These are phyloP conservation scores for Trichoderma sp. DNA, from an alignment of 2,329 filamentous ascomycete genomes.

Conservation along the genomic window DNA sequence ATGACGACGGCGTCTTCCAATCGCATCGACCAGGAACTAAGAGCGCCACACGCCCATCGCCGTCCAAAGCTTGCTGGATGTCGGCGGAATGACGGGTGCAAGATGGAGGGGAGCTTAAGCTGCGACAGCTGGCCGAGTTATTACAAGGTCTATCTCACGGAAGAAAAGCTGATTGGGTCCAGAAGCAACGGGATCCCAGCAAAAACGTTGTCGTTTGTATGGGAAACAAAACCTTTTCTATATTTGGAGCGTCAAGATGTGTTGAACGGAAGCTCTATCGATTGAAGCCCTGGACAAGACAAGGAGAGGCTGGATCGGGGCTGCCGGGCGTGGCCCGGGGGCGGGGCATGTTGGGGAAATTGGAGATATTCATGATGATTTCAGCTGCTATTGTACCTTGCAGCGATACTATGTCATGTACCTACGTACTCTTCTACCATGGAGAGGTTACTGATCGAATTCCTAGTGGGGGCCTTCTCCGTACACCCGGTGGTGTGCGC, in stretches of 20 bases:
- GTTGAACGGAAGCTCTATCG: not conserved
- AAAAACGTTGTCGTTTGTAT: not conserved
- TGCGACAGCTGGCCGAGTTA: not conserved
- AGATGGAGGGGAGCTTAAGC: not conserved
- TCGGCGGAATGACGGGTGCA: slow-evolving; percentile 8
- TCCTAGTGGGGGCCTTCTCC: not conserved
- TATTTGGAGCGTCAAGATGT: not conserved
- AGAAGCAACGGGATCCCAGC: not conserved
- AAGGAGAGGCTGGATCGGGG: not conserved
- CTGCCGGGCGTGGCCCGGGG: slow-evolving; percentile 1
- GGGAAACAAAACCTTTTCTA: not conserved
- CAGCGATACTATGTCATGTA: not conserved
- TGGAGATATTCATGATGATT: slow-evolving; percentile 1
- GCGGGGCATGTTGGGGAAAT: not conserved
- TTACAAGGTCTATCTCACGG: not conserved
- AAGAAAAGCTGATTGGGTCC: not conserved
- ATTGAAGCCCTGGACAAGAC: not conserved
- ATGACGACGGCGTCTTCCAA: slow-evolving; percentile 18
- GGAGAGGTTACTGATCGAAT: slow-evolving; percentile 8
- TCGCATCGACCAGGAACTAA: slow-evolving; percentile 10
- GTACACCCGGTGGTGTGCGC: slow-evolving; percentile 20
- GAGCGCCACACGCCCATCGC: slow-evolving; percentile 6
- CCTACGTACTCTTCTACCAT: not conserved
- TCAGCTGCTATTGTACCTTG: slow-evolving; percentile 16
- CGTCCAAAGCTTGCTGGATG: not conserved